A percentile compares a stretch with the other conserved stretches of the same genome.
Evolutionary conservation across 2,329 filamentous ascomycete species (phyloP).

Genomic region (Cordyceps cateniannulata): DNA sequence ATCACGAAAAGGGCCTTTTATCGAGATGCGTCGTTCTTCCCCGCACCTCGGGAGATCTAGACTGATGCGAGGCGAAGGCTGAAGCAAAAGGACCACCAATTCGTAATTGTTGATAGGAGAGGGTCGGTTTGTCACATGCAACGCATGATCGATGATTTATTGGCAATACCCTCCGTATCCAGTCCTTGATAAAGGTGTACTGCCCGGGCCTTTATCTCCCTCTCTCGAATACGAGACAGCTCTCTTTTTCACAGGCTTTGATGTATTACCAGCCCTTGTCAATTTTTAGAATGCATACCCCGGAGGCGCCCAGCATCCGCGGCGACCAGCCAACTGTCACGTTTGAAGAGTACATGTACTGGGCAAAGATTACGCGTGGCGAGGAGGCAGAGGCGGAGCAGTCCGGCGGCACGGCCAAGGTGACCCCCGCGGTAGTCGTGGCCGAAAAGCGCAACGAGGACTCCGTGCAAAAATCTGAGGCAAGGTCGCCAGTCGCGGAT

Average conservation of each 20-base stretch:
- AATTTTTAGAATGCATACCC: neutral
- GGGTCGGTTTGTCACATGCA: too few relatives aligned
- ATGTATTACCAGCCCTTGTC: neutral
- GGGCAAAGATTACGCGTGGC: slow-evolving; percentile 16
- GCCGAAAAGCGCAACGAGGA: neutral
- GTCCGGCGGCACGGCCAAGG: neutral
- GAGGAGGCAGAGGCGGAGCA: slow-evolving; percentile 13
- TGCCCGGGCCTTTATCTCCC: too few relatives aligned
- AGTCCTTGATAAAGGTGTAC: too few relatives aligned
- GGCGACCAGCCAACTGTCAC: slow-evolving; percentile 1
- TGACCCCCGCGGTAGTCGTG: neutral
- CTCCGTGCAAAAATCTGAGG: neutral
- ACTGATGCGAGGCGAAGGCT: neutral
- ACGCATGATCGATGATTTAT: too few relatives aligned
- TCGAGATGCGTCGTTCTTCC: neutral
- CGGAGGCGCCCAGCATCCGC: neutral
- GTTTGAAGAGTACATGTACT: slow-evolving; percentile 19
- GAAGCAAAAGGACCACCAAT: too few relatives aligned
- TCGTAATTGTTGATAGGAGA: too few relatives aligned
- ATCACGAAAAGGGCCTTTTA: neutral
- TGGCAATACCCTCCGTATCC: too few relatives aligned
- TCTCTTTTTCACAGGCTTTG: too few relatives aligned
- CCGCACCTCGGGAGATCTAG: neutral
- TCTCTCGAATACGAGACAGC: too few relatives aligned
- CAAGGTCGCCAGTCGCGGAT: neutral